phyloP scores from a whole-genome alignment of 2,329 filamentous ascomycete genomes.

The Fusarium circinatum region DNA sequence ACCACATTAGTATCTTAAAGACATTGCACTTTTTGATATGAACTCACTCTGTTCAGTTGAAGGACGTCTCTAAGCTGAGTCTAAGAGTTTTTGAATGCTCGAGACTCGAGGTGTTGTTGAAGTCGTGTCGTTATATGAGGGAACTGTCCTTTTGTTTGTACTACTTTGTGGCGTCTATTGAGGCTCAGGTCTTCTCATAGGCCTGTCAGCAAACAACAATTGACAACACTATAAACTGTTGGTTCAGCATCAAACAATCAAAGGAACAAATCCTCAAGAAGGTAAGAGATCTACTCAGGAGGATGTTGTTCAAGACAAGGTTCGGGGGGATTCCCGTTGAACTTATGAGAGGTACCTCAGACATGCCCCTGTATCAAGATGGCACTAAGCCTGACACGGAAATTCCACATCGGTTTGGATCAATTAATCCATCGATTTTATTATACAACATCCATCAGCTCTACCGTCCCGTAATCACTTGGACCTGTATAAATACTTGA shows the following conservation, averaged over 20 bases:
- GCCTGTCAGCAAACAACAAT: neutral
- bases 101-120: neutral
- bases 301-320: conserved; percentile 7
- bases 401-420: neutral
- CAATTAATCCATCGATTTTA: conserved; percentile 2
- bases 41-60: neutral
- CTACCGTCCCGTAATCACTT: neutral
- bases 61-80: neutral
- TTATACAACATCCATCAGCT: neutral
- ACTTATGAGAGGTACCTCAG: neutral
- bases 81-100: neutral
- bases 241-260: neutral
- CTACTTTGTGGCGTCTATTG: conserved; percentile 36
- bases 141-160: conserved; percentile 24
- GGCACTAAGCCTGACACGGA: conserved; percentile 38
- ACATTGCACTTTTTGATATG: neutral
- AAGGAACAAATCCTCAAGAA: neutral
- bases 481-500: neutral
- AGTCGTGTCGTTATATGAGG: neutral
- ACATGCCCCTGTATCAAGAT: neutral
- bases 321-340: conserved; percentile 7
- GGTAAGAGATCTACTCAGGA: neutral
- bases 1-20: neutral
- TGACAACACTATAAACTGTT: neutral
- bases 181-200: neutral